These are phyloP conservation scores for Botrytis deweyae DNA, from an alignment of 2,329 filamentous ascomycete species.

Conservation along the genomic window DNA sequence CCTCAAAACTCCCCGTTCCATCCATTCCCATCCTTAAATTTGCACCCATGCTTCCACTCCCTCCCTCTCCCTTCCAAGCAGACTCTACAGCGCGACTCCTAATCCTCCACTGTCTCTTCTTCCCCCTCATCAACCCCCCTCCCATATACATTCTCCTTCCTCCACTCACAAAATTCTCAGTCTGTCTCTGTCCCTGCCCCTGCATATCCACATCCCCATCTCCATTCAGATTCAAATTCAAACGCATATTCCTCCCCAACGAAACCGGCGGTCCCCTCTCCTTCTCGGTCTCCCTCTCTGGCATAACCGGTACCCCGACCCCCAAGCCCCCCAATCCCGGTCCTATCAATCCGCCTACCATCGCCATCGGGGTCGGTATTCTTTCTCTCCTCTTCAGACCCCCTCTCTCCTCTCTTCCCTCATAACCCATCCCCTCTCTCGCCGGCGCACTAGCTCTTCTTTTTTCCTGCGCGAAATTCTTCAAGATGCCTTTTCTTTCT, in stretches of 20 bases:
- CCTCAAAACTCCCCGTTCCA: background rate
- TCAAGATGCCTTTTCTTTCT: background rate
- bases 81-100: background rate
- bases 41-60: background rate
- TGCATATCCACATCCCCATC: background rate
- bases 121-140: constrained; percentile 1
- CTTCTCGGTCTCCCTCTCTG: background rate
- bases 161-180: background rate
- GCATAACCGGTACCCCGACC: background rate
- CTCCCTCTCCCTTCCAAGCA: background rate
- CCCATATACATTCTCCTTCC: background rate
- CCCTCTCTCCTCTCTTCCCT: background rate
- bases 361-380: background rate
- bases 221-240: background rate
- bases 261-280: constrained; percentile 6
- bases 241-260: background rate
- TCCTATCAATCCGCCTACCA: background rate
- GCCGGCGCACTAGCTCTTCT: constrained; percentile 7
- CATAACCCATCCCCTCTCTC: background rate
- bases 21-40: background rate
- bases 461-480: background rate
- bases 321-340: background rate
- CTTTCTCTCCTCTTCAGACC: background rate
- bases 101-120: constrained; percentile 17
- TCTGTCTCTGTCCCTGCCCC: background rate